Percentiles rank a stretch among this genome's conserved stretches.
phyloP scores from a whole-genome alignment of 345 rosid species.

The Odontarrhena argentea region DNA sequence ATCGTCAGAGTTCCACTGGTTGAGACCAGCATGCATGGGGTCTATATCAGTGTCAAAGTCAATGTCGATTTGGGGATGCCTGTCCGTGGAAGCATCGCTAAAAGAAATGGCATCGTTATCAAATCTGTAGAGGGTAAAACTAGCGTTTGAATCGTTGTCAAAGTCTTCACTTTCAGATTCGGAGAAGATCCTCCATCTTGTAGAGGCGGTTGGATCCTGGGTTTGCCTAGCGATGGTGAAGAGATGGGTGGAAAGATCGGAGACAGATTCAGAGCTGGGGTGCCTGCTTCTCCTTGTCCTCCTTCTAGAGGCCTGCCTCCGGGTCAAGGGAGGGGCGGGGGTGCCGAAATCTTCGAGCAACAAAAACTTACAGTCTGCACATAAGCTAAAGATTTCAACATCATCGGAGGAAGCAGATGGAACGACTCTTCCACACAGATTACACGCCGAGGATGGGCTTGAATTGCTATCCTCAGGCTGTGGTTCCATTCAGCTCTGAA shows the following conservation, averaged over 20 bases:
- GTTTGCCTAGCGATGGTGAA: slow-evolving; percentile 56
- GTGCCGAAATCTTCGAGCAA: slow-evolving; percentile 67
- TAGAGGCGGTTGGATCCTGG: slow-evolving; percentile 63
- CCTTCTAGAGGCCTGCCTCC: slow-evolving; percentile 45
- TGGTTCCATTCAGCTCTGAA: slow-evolving; percentile 41
- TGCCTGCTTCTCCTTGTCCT: slow-evolving; percentile 52
- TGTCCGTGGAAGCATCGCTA: slow-evolving; percentile 81
- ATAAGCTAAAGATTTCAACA: slow-evolving; percentile 49
- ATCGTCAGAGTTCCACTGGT: slow-evolving; percentile 76
- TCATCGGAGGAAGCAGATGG: slow-evolving; percentile 54
- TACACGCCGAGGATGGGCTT: slow-evolving; percentile 50
- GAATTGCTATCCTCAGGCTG: slow-evolving; percentile 38
- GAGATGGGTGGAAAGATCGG: slow-evolving; percentile 54
- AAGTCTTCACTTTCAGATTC: slow-evolving; percentile 81
- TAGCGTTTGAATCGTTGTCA: slow-evolving; percentile 65
- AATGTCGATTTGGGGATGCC: slow-evolving; percentile 52
- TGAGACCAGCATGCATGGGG: slow-evolving; percentile 84
- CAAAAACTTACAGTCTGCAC: slow-evolving; percentile 83
- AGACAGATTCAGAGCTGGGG: slow-evolving; percentile 68
- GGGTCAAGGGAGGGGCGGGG: slow-evolving; percentile 47
- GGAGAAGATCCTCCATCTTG: slow-evolving; percentile 70
- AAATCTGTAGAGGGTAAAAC: slow-evolving; percentile 52
- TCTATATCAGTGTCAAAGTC: slow-evolving; percentile 86
- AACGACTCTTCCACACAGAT: slow-evolving; percentile 57
- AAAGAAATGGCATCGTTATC: slow-evolving; percentile 72